A percentile compares a stretch with the other conserved stretches of the same genome.
Conservation (phyloP, 805 yeast species). For the Kluyveromyces siamensis region DNA sequence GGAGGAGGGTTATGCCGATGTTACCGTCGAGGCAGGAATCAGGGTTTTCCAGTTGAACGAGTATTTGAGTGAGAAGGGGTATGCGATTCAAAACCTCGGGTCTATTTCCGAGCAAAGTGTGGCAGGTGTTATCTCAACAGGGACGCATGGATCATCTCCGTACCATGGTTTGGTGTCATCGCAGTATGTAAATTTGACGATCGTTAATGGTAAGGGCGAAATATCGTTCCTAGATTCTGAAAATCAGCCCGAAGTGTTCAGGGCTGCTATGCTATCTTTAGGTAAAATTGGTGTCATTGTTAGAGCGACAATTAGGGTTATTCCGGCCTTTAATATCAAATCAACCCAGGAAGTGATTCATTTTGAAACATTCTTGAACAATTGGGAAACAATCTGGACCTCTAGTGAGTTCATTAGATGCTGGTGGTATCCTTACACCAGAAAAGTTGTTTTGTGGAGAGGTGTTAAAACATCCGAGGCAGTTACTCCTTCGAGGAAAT, state of each 20-base stretch:
- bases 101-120: constrained; percentile 89
- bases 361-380: constrained; percentile 60
- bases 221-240: constrained; percentile 38
- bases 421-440: constrained; percentile 97
- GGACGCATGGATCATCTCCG: constrained; percentile 94
- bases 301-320: constrained; percentile 73
- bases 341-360: constrained; percentile 75
- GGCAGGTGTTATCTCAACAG: constrained; percentile 94
- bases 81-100: constrained; percentile 86
- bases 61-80: constrained; percentile 48
- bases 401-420: constrained; percentile 84
- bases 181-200: constrained; percentile 69
- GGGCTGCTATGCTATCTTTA: constrained; percentile 74
- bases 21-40: constrained; percentile 91
- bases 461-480: constrained; percentile 68
- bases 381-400: constrained; percentile 77
- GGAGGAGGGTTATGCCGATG: constrained; percentile 70
- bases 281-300: constrained; percentile 91
- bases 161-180: constrained; percentile 86
- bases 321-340: constrained; percentile 75
- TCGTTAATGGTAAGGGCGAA: constrained; percentile 72
- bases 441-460: constrained; percentile 83
- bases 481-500: constrained; percentile 51
- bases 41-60: constrained; percentile 69
- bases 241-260: constrained; percentile 60